Base-by-base conservation (phyloP, 2,329 filamentous ascomycete species). In the Talaromyces albobiverticillius region DNA sequence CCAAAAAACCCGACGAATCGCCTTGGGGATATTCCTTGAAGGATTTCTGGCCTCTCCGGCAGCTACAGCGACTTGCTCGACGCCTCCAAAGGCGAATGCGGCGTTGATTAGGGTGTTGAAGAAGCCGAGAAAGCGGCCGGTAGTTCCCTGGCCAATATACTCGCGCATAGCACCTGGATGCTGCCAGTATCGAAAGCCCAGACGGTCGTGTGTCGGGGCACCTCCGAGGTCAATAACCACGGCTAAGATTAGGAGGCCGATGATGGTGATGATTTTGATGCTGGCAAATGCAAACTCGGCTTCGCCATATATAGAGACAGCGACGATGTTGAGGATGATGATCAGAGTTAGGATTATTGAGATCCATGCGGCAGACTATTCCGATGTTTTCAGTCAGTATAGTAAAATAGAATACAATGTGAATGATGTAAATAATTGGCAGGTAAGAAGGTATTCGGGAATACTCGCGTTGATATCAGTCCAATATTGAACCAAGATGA, bases 401-500 rank as follows among this genome's bases (percentile, higher is more conserved):
- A n/a, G n/a, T n/a, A n/a, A n/a, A n/a, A n/a, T n/a, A n/a, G n/a
- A n/a, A n/a, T n/a, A n/a, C n/a, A n/a, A n/a, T n/a, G n/a, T n/a
- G n/a, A n/a, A n/a, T n/a, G n/a, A n/a, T n/a, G n/a, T n/a, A n/a
- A n/a, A n/a, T n/a, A n/a, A n/a, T n/a, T n/a, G n/a, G n/a, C n/a
- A n/a, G n/a, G n/a, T n/a, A n/a, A n/a, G n/a, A n/a, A n/a, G n/a
- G n/a, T n/a, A n/a, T n/a, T n/a, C n/a, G n/a, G n/a, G n/a, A n/a
- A 42, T 50, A 76, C 69, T 32, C 62, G 60, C 9, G 69, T 65
- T 10, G 69, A 22, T 29, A 20, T 34, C 26, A 32, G 26, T 61
- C 84, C 84, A 88, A 64, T 82, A 86, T 57, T 82, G 71, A 57
- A 87, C 83, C 36, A 88, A 75, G 13, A 87, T 78, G 38, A 81